Percentiles rank a stretch among this genome's conserved stretches.
Evolutionary conservation across 306 rosid genomes (phyloP).

Genomic region (Trifolium pratense): DNA sequence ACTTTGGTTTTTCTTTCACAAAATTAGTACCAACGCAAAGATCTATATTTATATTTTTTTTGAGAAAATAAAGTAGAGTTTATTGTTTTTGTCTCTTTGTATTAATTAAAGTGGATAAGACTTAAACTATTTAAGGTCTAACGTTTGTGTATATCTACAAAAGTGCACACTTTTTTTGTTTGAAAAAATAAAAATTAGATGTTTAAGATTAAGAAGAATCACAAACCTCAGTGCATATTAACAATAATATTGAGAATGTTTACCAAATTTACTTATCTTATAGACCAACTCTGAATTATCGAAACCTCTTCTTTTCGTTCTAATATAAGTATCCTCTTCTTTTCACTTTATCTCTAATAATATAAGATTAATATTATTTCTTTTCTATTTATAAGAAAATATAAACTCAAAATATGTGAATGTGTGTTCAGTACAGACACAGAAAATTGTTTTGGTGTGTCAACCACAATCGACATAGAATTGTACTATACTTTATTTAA

Average conservation of each 20-base stretch:
- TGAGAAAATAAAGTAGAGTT: slow-evolving; percentile 19
- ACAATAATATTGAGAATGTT: no score
- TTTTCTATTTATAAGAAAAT: no score
- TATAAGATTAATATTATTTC: no score
- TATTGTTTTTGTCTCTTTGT: slow-evolving; percentile 30
- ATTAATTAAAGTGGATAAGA: slow-evolving; percentile 54
- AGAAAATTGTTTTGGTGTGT: background rate
- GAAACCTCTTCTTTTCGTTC: no score
- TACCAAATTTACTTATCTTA: no score
- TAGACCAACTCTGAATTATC: no score
- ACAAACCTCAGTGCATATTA: background rate
- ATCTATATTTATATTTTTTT: background rate
- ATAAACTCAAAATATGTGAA: no score
- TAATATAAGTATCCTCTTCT: no score
- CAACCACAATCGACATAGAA: background rate
- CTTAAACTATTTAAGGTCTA: slow-evolving; percentile 36
- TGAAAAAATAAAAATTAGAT: no score
- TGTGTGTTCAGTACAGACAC: no score
- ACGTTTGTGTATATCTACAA: slow-evolving; percentile 9
- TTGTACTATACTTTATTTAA: background rate
- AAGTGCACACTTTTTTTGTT: background rate
- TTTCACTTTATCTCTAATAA: no score
- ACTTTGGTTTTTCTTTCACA: slow-evolving; percentile 23
- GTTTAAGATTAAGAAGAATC: background rate
- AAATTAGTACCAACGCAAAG: slow-evolving; percentile 49